phyloP scores from a whole-genome alignment of 306 rosid species.

The Prunus dulcis region DNA sequence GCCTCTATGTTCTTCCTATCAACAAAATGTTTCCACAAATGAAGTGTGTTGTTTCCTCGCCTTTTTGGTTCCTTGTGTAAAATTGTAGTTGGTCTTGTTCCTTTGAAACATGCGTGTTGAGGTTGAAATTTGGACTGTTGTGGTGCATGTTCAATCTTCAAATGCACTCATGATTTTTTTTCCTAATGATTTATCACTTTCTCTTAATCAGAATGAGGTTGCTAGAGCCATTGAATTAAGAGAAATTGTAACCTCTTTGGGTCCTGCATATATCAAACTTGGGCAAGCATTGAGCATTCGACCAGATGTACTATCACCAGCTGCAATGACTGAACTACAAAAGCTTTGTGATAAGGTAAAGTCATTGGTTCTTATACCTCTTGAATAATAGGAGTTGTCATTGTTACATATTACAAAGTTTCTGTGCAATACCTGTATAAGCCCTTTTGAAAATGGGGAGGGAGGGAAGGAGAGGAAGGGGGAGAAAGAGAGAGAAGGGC shows the following conservation, averaged over 20 bases:
- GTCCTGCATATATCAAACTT: conserved; percentile 97
- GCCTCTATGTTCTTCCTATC: not conserved
- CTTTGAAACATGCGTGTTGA: not conserved
- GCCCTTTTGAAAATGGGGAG: not conserved
- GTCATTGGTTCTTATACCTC: conserved; percentile 1
- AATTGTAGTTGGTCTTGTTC: not conserved
- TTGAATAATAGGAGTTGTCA: not conserved
- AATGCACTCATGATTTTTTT: not conserved
- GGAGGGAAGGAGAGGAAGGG: not conserved
- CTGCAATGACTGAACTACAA: conserved; percentile 93
- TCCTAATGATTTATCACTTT: conserved; percentile 8
- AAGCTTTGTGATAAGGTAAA: conserved; percentile 96
- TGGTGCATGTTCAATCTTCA: not conserved
- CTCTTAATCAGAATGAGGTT: conserved; percentile 81
- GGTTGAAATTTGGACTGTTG: not conserved
- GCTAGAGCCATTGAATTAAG: conserved; percentile 91
- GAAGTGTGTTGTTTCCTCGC: not conserved
- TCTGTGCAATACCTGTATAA: conserved; percentile 1
- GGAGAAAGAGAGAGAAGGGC: not conserved
- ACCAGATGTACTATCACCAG: conserved; percentile 92
- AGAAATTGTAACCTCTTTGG: conserved; percentile 97
- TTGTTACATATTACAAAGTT: not conserved
- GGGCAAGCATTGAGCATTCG: conserved; percentile 99
- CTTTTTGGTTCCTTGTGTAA: not conserved
- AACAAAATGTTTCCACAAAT: not conserved